Conservation (phyloP, 352 stramenopile genomes). For the Pythium aristosporum region DNA sequence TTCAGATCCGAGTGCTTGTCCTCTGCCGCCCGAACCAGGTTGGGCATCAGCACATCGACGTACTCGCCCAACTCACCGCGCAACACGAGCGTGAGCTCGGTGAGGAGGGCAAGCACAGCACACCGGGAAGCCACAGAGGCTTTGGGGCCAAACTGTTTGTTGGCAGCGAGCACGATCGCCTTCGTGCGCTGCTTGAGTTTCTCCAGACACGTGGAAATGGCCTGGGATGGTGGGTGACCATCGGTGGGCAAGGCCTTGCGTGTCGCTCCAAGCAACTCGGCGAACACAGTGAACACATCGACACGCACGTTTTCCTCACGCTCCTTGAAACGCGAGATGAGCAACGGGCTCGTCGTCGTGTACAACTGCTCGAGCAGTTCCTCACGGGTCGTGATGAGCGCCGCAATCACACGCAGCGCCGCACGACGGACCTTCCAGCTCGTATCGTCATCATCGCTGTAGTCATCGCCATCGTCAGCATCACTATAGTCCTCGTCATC, state of each 20-base stretch:
- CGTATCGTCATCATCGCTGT: slow-evolving; percentile 93
- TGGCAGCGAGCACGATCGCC: slow-evolving; percentile 68
- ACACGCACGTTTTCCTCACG: slow-evolving; percentile 98
- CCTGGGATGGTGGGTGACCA: slow-evolving; percentile 24
- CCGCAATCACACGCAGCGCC: slow-evolving; percentile 90
- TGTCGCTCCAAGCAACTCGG: slow-evolving; percentile 86
- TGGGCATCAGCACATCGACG: slow-evolving; percentile 74
- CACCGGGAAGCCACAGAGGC: slow-evolving; percentile 74
- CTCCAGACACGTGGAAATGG: slow-evolving; percentile 43
- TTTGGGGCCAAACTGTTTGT: slow-evolving; percentile 82
- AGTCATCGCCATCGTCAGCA: slow-evolving; percentile 86
- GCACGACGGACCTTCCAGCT: slow-evolving; percentile 97
- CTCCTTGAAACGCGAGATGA: slow-evolving; percentile 94
- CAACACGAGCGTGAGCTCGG: slow-evolving; percentile 78
- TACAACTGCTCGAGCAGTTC: slow-evolving; percentile 88
- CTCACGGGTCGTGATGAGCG: slow-evolving; percentile 88
- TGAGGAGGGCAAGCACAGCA: slow-evolving; percentile 84
- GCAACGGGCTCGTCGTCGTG: slow-evolving; percentile 70
- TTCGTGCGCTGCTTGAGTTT: slow-evolving; percentile 66
- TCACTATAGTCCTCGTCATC: slow-evolving; percentile 83
- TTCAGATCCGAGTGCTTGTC: slow-evolving; percentile 95
- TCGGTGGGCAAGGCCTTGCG: slow-evolving; percentile 45
- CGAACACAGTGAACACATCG: slow-evolving; percentile 95
- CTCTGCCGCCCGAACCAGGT: slow-evolving; percentile 83
- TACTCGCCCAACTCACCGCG: slow-evolving; percentile 70